Evolutionary conservation across 2,329 filamentous ascomycete species (phyloP).

Genomic region (Arachnopeziza araneosa): DNA sequence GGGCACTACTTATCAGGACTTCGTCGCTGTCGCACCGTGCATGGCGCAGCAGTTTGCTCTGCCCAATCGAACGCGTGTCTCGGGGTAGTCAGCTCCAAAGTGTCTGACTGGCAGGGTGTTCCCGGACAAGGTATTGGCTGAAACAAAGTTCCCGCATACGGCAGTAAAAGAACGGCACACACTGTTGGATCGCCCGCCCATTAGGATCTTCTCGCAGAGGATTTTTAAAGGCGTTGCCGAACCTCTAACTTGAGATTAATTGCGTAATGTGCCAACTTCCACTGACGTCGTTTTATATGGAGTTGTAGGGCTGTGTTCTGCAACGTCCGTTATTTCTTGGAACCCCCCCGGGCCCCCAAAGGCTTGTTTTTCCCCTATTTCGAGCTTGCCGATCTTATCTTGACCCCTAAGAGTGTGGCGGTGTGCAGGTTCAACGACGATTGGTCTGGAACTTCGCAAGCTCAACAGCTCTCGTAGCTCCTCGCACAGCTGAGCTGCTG

Average conservation of each 20-base stretch:
- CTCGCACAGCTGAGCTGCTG: not conserved
- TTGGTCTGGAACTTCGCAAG: not conserved
- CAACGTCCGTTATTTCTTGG: not conserved
- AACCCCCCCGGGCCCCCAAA: not conserved
- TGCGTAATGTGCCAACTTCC: not conserved
- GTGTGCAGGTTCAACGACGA: not conserved
- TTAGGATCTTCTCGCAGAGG: not conserved
- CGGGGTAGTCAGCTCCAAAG: not conserved
- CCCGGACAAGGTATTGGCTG: not conserved
- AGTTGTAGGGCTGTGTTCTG: not conserved
- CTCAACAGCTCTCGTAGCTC: not conserved
- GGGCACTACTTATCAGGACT: not conserved
- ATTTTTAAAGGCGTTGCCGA: not conserved
- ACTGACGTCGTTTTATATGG: not conserved
- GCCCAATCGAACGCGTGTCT: not conserved
- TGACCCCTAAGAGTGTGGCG: not conserved
- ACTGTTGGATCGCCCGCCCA: too few species aligned
- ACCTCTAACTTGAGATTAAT: not conserved
- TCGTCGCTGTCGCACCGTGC: not conserved
- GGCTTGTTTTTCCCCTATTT: not conserved
- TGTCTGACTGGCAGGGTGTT: not conserved
- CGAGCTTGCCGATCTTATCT: not conserved
- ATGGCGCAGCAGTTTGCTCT: not conserved
- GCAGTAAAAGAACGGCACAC: too few species aligned
- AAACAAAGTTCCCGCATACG: not conserved